These are phyloP conservation scores for Yamadazyma endophytica DNA, from an alignment of 805 yeast genomes.

Conservation along the genomic window DNA sequence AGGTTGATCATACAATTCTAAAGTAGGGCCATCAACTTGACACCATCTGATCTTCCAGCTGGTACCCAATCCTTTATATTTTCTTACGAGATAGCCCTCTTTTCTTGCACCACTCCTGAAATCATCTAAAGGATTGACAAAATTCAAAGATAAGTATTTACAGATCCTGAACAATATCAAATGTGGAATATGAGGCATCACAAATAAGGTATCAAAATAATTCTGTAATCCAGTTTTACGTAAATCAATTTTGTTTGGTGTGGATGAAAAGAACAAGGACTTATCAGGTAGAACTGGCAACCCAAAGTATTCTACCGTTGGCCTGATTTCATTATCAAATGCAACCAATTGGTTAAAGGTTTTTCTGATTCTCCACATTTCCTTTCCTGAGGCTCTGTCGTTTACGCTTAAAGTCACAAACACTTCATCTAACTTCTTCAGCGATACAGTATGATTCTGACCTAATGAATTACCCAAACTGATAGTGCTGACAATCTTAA, in stretches of 20 bases:
- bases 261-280: slow-evolving; percentile 48
- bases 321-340: slow-evolving; percentile 60
- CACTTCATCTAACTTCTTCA: slow-evolving; percentile 52
- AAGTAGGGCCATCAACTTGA: slow-evolving; percentile 54
- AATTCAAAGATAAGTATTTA: slow-evolving; percentile 62
- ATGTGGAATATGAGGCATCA: slow-evolving; percentile 55
- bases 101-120: slow-evolving; percentile 50
- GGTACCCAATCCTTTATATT: slow-evolving; percentile 59
- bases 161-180: slow-evolving; percentile 52
- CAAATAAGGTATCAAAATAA: slow-evolving; percentile 55
- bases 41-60: slow-evolving; percentile 71
- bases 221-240: slow-evolving; percentile 54
- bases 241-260: slow-evolving; percentile 63
- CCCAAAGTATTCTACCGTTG: slow-evolving; percentile 45
- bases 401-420: slow-evolving; percentile 56
- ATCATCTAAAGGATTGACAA: slow-evolving; percentile 56
- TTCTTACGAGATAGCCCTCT: slow-evolving; percentile 62
- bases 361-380: slow-evolving; percentile 73
- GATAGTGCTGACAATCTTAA: slow-evolving; percentile 43
- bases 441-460: slow-evolving; percentile 22
- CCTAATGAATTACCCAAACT: slow-evolving; percentile 11
- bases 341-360: slow-evolving; percentile 53
- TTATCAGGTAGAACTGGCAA: slow-evolving; percentile 66
- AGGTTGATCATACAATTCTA: slow-evolving; percentile 55
- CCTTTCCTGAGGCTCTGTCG: slow-evolving; percentile 58